Evolutionary conservation across 306 rosid genomes (phyloP), one percentile per base, ranked within the genome.

Genomic region (Neltuma alba): DNA sequence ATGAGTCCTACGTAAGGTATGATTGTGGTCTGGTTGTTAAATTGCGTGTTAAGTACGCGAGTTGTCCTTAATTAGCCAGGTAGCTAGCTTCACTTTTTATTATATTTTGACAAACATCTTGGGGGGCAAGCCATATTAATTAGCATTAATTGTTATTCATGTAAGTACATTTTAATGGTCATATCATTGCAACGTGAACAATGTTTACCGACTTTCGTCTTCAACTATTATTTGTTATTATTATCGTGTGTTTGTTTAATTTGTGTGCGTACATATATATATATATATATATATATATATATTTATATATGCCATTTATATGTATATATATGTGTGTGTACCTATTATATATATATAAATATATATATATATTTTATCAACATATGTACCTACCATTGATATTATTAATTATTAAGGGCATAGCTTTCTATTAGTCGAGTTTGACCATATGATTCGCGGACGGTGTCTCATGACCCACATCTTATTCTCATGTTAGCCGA

Each of bases 101-200:
- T n/a, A n/a, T n/a, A n/a, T n/a, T n/a, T n/a, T n/a, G n/a, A n/a
- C n/a, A n/a, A n/a, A n/a, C n/a, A n/a, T 67, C 72, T 70, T 79
- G 63, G 14, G 69, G 81, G 28, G 58, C 79, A 76, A 79, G 38
- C 65, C 10, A n/a, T n/a, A n/a, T n/a, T n/a, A n/a, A n/a, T n/a
- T n/a, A n/a, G n/a, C n/a, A n/a, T n/a, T n/a, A n/a, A n/a, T n/a
- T n/a, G n/a, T n/a, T n/a, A n/a, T n/a, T n/a, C n/a, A n/a, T n/a
- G n/a, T n/a, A n/a, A n/a, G n/a, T n/a, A n/a, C n/a, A n/a, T n/a
- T n/a, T n/a, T n/a, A n/a, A n/a, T n/a, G n/a, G n/a, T n/a, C 2
- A 25, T 11, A 9, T 21, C 11, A 60, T 44, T 76, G 41, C 82
- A 84, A 72, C 77, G 70, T 72, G 79, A 84, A 65, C 21, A 72